A percentile compares a stretch with the other conserved stretches of the same genome.
Conservation (phyloP, 257 asterid genomes). For the Pogostemon cablin region DNA sequence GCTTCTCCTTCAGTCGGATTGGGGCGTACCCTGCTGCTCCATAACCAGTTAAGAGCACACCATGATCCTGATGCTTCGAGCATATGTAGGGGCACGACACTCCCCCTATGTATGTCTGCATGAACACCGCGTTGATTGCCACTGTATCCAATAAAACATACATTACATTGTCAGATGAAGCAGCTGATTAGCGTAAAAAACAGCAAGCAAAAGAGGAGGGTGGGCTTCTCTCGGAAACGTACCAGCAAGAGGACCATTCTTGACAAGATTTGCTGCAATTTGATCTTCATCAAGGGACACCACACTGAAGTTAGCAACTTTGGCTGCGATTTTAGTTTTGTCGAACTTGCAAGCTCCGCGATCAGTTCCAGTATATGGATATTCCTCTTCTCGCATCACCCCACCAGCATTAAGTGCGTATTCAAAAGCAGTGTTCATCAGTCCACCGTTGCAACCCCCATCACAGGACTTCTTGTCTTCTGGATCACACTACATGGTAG, state of each 20-base stretch:
- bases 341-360: slow-evolving; percentile 72
- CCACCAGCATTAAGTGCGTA: slow-evolving; percentile 88
- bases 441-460: slow-evolving; percentile 82
- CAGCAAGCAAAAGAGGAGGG: neutral
- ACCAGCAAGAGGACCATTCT: slow-evolving; percentile 95
- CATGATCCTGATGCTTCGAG: slow-evolving; percentile 70
- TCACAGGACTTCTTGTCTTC: slow-evolving; percentile 77
- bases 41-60: slow-evolving; percentile 78
- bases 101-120: slow-evolving; percentile 86
- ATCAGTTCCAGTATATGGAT: slow-evolving; percentile 81
- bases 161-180: neutral
- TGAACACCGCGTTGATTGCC: slow-evolving; percentile 84
- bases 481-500: slow-evolving; percentile 70
- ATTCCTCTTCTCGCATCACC: slow-evolving; percentile 81
- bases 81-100: slow-evolving; percentile 89
- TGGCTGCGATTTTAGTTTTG: slow-evolving; percentile 72
- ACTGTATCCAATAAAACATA: slow-evolving; percentile 47
- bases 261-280: slow-evolving; percentile 89
- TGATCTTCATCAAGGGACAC: slow-evolving; percentile 83
- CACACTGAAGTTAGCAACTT: slow-evolving; percentile 84
- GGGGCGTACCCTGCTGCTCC: slow-evolving; percentile 72
- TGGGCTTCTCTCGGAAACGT: slow-evolving; percentile 10
- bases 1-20: slow-evolving; percentile 66
- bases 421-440: slow-evolving; percentile 87
- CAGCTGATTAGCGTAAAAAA: neutral